Percentiles rank a stretch among this genome's conserved stretches.
These are phyloP conservation scores for Hypomontagnella submonticulosa DNA, from an alignment of 495 filamentous ascomycete genomes.

Conservation along the genomic window DNA sequence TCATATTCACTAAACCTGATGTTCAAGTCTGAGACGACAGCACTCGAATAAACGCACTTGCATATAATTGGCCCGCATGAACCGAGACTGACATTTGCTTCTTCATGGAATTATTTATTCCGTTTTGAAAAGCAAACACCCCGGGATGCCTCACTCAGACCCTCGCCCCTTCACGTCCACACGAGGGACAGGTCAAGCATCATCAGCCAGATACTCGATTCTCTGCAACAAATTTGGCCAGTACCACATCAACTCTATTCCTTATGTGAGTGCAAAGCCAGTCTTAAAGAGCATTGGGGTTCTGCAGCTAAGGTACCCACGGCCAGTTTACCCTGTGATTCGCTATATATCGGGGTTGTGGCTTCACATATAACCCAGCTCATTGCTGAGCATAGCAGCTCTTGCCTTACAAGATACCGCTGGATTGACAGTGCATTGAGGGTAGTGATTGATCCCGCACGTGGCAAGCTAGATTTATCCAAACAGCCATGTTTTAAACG, in stretches of 20 bases:
- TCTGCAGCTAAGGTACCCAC: not conserved
- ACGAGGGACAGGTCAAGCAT: not conserved
- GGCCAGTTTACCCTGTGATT: slow-evolving; percentile 5
- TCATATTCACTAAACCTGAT: slow-evolving; percentile 19
- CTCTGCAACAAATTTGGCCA: too few relatives aligned
- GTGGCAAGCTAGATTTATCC: slow-evolving; percentile 18
- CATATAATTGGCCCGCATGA: slow-evolving; percentile 17
- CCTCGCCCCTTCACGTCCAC: slow-evolving; percentile 7
- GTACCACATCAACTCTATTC: too few relatives aligned
- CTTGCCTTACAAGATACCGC: slow-evolving; percentile 20
- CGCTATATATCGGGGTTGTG: slow-evolving; percentile 3
- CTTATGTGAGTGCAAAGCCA: too few relatives aligned
- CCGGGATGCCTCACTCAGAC: slow-evolving; percentile 1
- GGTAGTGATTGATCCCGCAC: slow-evolving; percentile 9
- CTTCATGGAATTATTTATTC: not conserved
- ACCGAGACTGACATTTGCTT: slow-evolving; percentile 13
- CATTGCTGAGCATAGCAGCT: slow-evolving; percentile 12
- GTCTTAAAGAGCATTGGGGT: too few relatives aligned
- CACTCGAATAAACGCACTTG: slow-evolving; percentile 20
- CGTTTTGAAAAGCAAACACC: not conserved
- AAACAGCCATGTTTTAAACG: slow-evolving; percentile 17
- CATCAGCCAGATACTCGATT: not conserved
- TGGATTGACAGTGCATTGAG: not conserved
- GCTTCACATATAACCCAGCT: slow-evolving; percentile 2
- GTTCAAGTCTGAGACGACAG: slow-evolving; percentile 2